phyloP scores from a whole-genome alignment of 2,329 filamentous ascomycete species.

The Neonectria magnoliae region DNA sequence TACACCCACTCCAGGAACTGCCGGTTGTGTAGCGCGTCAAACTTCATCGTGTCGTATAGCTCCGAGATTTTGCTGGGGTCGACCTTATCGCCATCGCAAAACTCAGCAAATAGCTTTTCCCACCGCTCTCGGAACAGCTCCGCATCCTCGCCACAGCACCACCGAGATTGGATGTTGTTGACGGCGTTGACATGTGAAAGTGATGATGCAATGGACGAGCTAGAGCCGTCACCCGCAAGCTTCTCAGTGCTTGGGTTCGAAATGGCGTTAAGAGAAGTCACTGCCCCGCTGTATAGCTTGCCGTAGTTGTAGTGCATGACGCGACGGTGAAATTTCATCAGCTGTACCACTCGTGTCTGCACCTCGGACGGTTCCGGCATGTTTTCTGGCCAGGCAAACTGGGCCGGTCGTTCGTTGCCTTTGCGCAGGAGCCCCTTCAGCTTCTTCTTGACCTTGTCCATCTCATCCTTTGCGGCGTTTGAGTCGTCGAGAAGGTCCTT shows the following conservation, averaged over 20 bases:
- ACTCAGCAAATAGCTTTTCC: slow-evolving; percentile 98
- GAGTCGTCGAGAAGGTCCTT: slow-evolving; percentile 97
- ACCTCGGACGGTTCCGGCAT: slow-evolving; percentile 95
- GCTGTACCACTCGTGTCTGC: slow-evolving; percentile 87
- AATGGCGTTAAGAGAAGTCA: slow-evolving; percentile 69
- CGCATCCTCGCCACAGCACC: slow-evolving; percentile 96
- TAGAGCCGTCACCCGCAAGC: slow-evolving; percentile 53
- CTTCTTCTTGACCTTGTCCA: slow-evolving; percentile 99
- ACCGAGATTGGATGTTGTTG: slow-evolving; percentile 83
- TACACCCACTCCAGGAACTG: slow-evolving; percentile 98
- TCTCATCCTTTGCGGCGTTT: slow-evolving; percentile 98
- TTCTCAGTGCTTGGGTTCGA: slow-evolving; percentile 62
- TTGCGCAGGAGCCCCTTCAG: slow-evolving; percentile 91
- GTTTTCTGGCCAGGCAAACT: slow-evolving; percentile 98
- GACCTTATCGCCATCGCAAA: slow-evolving; percentile 96
- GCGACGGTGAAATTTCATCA: slow-evolving; percentile 96
- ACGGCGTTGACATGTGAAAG: slow-evolving; percentile 71
- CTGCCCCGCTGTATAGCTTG: slow-evolving; percentile 76
- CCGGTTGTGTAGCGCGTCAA: slow-evolving; percentile 95
- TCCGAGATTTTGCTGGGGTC: slow-evolving; percentile 99
- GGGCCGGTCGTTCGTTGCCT: slow-evolving; percentile 90
- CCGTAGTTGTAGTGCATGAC: slow-evolving; percentile 96
- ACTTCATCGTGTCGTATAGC: slow-evolving; percentile 99
- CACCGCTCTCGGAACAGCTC: slow-evolving; percentile 95
- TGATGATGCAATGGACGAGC: slow-evolving; percentile 57